Base-by-base conservation (phyloP, 2,329 filamentous ascomycete genomes). In the Plenodomus lindquistii region DNA sequence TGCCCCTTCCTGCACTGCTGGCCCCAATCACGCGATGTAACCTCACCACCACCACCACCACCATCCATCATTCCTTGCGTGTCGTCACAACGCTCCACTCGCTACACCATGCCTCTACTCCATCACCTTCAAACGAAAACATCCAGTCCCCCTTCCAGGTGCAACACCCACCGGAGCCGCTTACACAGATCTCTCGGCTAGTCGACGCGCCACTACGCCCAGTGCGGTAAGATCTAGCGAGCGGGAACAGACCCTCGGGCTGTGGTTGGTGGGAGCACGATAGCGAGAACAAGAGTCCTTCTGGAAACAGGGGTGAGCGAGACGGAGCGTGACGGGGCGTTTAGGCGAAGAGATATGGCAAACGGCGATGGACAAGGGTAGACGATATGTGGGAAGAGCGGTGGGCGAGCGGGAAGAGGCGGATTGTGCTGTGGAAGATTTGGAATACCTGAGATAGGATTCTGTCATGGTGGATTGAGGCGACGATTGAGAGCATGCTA, bases 241-340 rank as follows among this genome's bases (percentile, higher is more conserved):
- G 27, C 27, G 27, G 27, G 6, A 31, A 11, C 27, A 31, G 15
- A 11, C 27, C 27, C 27, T 15, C 4, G 6, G 6, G 27, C 15
- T 8, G 9, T 31, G 27, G 11, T 31, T 31, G 27, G 27, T 31
- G 4, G 27, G 27, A 4, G 27, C 6, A 31, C 41, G 11, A 31
- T 4, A 13, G 6, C 47, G 46, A n/a, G n/a, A n/a, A n/a, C 27
- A 31, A 31, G 11, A 4, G 27, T n/a, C n/a, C 18, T 54, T 46
- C 44, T 37, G 42, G 52, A 48, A 46, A 46, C 52, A 51, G 38
- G 52, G 52, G 52, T 52, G 42, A 48, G 52, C 52, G 48, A 54
- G 45, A n/a, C n/a, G n/a, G n/a, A n/a, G n/a, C n/a, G n/a, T n/a
- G n/a, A 44, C 38, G 27, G 44, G 47, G 38, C 47, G 42, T 45